A percentile compares a stretch with the other conserved stretches of the same genome.
Evolutionary conservation across 768 basidiomycete species (phyloP).

Genomic region (Chalciporus chontae): DNA sequence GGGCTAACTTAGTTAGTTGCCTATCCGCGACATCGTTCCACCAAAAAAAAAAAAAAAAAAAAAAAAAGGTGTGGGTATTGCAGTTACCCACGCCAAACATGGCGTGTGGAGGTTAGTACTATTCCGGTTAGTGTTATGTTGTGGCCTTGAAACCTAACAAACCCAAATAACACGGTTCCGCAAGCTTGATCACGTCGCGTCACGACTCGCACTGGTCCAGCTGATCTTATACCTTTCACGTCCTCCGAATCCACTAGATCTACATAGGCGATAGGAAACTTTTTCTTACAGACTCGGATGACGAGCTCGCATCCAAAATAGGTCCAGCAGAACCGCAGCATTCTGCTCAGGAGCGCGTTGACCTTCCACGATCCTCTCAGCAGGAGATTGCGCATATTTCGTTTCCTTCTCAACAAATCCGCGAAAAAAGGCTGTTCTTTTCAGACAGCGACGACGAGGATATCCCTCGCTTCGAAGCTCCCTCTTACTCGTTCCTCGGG

Average conservation of each 20-base stretch:
- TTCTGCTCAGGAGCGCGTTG: conserved; percentile 6
- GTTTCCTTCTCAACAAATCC: conserved; percentile 11
- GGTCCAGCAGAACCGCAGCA: not conserved
- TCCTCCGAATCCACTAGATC: not conserved
- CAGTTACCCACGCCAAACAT: too few relatives aligned
- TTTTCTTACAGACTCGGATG: conserved; percentile 61
- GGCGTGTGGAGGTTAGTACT: too few relatives aligned
- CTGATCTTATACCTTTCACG: not conserved
- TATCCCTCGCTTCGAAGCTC: conserved; percentile 13
- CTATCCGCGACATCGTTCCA: too few relatives aligned
- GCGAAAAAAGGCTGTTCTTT: conserved; percentile 37
- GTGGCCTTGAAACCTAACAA: conserved; percentile 15
- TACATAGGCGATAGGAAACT: conserved; percentile 25
- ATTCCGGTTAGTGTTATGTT: conserved; percentile 4
- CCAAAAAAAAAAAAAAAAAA: too few relatives aligned
- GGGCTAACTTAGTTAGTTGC: too few relatives aligned
- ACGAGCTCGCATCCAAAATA: conserved; percentile 35
- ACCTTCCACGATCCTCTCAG: not conserved
- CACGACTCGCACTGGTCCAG: not conserved
- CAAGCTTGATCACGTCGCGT: not conserved
- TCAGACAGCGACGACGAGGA: conserved; percentile 45
- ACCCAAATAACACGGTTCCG: conserved; percentile 23
- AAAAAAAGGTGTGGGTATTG: too few relatives aligned
- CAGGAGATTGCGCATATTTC: not conserved
- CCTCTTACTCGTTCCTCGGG: not conserved